Base-by-base conservation (phyloP, 2,329 filamentous ascomycete species). In the Hortaea sp. region DNA sequence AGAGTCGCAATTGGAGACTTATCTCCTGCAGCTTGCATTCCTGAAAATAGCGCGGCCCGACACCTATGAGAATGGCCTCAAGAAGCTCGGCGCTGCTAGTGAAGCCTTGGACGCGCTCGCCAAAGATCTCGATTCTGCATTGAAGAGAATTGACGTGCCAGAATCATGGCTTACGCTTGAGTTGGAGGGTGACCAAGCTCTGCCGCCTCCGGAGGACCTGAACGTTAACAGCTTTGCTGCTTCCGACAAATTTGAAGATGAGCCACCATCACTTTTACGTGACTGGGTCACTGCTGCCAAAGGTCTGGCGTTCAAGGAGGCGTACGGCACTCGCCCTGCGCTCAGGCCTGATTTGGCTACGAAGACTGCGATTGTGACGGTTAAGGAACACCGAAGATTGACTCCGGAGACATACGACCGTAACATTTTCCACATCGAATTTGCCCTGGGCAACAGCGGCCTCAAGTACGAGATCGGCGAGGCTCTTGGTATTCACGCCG, bases 401-500 rank as follows among this genome's bases (percentile, higher is more conserved):
- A 98, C 92, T 0, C 92, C 92, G 3, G 60, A 69, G 27, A 84
- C 82, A 30, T 98, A 98, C 64, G 89, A 97, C 67, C 88, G 92
- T 58, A 95, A 98, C 76, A 97, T 98, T 68, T 98, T 98, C 83
- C 92, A 98, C 72, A 97, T 98, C 52, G 92, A 98, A 69, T 98
- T 98, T 61, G 92, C 97, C 63, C 79, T 98, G 27, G 90, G 90
- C 50, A 70, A 83, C 60, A 94, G 90, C 31, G 90, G 89, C 35
- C 80, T 98, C 53, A 95, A 80, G 38, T 98, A 98, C 71, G 87
- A 94, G 64, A 97, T 98, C 60, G 92, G 92, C 47, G 92, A 98
- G 71, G 92, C 92, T 41, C 82, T 98, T 12, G 92, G 92, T 54
- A 89, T 98, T 52, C 92, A 98, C 66, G 87, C 88, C 5, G 87